These are phyloP conservation scores for Penicillium cosmopolitanum DNA, from an alignment of 495 filamentous ascomycete genomes.

Conservation along the genomic window DNA sequence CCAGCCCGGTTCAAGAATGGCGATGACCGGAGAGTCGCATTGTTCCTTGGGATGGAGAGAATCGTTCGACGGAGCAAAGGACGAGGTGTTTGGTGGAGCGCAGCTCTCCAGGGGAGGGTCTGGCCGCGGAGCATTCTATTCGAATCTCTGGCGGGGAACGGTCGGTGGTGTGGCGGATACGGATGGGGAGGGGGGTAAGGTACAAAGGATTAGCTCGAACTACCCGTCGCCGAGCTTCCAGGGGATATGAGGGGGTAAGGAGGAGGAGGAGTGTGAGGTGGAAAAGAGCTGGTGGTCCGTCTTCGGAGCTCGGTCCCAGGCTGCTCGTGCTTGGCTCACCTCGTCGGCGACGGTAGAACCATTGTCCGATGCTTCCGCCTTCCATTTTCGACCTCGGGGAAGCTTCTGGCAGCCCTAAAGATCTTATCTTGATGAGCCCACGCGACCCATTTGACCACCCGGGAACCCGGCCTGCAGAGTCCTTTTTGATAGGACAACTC, in stretches of 20 bases:
- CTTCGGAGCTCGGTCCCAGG: slow-evolving; percentile 24
- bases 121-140: slow-evolving; percentile 59
- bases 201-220: slow-evolving; percentile 13
- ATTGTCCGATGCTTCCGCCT: slow-evolving; percentile 1
- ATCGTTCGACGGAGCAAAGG: slow-evolving; percentile 38
- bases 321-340: slow-evolving; percentile 20
- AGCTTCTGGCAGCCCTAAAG: slow-evolving; percentile 13
- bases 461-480: too few species aligned
- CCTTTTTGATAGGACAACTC: too few species aligned
- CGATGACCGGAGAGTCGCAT: slow-evolving; percentile 42
- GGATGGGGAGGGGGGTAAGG: slow-evolving; percentile 6
- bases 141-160: slow-evolving; percentile 15
- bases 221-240: slow-evolving; percentile 24
- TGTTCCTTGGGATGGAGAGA: slow-evolving; percentile 38
- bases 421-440: slow-evolving; percentile 3
- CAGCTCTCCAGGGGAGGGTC: slow-evolving; percentile 59
- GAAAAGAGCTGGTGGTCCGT: slow-evolving; percentile 15
- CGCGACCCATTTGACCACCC: not conserved
- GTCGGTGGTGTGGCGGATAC: slow-evolving; percentile 5
- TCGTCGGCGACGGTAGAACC: slow-evolving; percentile 16
- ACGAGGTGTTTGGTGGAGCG: slow-evolving; percentile 52
- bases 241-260: slow-evolving; percentile 12
- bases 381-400: slow-evolving; percentile 3
- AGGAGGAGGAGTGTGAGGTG: slow-evolving; percentile 20
- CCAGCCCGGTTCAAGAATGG: slow-evolving; percentile 33